A percentile compares a stretch with the other conserved stretches of the same genome.
phyloP scores from a whole-genome alignment of 2,329 filamentous ascomycete genomes.

The Colletotrichum tofieldiae region DNA sequence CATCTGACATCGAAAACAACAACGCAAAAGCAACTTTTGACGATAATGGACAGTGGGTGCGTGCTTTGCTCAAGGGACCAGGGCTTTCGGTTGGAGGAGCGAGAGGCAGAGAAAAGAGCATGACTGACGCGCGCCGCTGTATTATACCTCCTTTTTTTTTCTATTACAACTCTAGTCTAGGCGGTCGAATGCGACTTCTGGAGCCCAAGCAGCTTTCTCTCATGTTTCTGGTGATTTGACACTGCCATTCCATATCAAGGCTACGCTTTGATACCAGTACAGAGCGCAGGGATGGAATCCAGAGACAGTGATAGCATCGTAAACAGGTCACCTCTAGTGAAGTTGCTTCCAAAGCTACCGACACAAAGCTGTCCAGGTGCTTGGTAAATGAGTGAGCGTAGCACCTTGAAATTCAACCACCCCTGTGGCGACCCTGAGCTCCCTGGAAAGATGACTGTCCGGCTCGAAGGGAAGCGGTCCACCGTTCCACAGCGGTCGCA shows the following conservation, averaged over 20 bases:
- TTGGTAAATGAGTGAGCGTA: background rate
- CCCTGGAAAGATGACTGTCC: background rate
- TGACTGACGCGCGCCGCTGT: conserved; percentile 40
- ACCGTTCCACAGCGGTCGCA: conserved; percentile 16
- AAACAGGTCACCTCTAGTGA: too few species aligned
- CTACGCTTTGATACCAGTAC: background rate
- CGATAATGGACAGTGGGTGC: conserved; percentile 41
- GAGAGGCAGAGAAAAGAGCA: conserved; percentile 20
- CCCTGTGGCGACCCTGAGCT: background rate
- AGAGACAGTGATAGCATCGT: too few species aligned
- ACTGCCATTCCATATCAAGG: background rate
- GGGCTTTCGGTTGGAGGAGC: conserved; percentile 6
- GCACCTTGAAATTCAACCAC: background rate
- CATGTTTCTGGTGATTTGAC: background rate
- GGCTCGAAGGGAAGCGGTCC: background rate
- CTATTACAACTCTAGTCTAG: conserved; percentile 25
- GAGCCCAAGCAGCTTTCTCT: background rate
- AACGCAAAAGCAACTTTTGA: conserved; percentile 34
- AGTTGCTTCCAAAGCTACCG: background rate
- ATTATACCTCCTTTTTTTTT: conserved; percentile 40
- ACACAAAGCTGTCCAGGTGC: background rate
- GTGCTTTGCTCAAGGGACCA: conserved; percentile 16
- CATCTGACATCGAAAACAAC: conserved; percentile 14
- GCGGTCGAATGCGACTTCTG: conserved; percentile 29
- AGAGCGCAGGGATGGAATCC: background rate